Base-by-base conservation (phyloP, 1,284 basidiomycete genomes). In the Pyrrhoderma lamaoense region DNA sequence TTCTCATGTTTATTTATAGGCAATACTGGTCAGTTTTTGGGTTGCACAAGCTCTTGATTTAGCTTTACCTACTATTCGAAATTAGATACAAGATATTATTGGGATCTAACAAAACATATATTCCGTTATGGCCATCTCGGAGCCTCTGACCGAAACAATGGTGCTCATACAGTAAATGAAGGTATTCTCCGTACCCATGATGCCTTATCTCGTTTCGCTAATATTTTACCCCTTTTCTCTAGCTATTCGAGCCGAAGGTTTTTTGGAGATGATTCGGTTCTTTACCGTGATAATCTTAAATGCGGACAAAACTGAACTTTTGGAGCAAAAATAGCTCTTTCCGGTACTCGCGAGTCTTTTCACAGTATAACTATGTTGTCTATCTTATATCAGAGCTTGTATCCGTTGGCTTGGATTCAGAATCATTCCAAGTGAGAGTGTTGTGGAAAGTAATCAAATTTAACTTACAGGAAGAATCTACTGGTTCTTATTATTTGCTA, bases 161-260 rank as follows among this genome's bases (percentile, higher is more conserved):
- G 74, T 3, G 69, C 82, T 23, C 87, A 89, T 63, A 86, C 86
- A 0, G 76, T 83, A 37, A 76, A 83, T 55, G 81, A 84, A 68
- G 67, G 74, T 70, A 51, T 25, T 64, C 61, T 22, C 16, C 16
- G 8, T 48, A 9, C 22, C 16, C 3, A 3, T 27, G 23, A 35
- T 42, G 44, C 37, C 11, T 14, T 47, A 14, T 38, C 14, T 44
- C 22, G 5, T 31, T 31, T 31, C 11, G 11, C 27, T 5, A 11
- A 31, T 31, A 31, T 11, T 11, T 37, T 14, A 4, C 8, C 22
- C 19, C 19, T 27, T 43, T 36, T 31, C 16, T 47, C 9, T 45
- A 69, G 66, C 65, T 39, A 43, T 75, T 67, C 61, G 51, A 60
- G 70, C 47, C 3, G 69, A 72, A 52, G 51, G 65, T 1, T 70